Evolutionary conservation across 2,329 filamentous ascomycete species (phyloP), one percentile per base, ranked within the genome.

Genomic region (Aspergillus brunneoviolaceus): DNA sequence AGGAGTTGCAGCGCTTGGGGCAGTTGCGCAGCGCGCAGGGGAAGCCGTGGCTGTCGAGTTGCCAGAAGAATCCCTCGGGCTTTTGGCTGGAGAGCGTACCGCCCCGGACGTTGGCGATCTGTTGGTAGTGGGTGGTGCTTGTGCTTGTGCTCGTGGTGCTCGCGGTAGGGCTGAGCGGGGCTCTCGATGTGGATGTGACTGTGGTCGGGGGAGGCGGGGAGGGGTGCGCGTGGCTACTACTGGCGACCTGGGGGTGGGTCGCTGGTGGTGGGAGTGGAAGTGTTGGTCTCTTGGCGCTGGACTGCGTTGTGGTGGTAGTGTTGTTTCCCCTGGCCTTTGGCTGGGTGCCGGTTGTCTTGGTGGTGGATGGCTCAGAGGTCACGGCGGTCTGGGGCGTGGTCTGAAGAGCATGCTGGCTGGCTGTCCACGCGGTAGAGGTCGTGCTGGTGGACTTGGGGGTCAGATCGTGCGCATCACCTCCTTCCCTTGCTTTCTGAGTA

Each of bases 21-120:
- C 76, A 77, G 42, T 59, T 60, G 2, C 31, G 16, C 51, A 63
- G 65, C 14, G 64, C 61, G 55, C 76, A 77, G n/a, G 59, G 67
- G 77, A 85, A 77, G 74, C 81, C 16, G 79, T 80, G 19, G 78
- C 81, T 63, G 77, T 85, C 60, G 77, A 83, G 57, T 79, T 86
- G 67, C 62, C 65, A 72, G 53, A 69, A 69, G 48, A 67, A 72
- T 1, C 59, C 61, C 9, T 62, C 55, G 10, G 62, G 63, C 42
- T 65, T 68, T n/a, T 61, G 58, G 16, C 33, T 58, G 10, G 59
- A 53, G 39, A 55, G 35, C 5, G 10, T 57, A 2, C 42, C 21
- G 10, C 39, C 39, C 5, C 39, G 14, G 14, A 6, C 39, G 39
- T 45, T 16, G 14, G 39, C 19, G n/a, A 45, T 45, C 14, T 45